Percentiles rank a stretch among this genome's conserved stretches.
Conservation (phyloP, 1,139 yeast species). For the Trichomonascaceae sp. region DNA sequence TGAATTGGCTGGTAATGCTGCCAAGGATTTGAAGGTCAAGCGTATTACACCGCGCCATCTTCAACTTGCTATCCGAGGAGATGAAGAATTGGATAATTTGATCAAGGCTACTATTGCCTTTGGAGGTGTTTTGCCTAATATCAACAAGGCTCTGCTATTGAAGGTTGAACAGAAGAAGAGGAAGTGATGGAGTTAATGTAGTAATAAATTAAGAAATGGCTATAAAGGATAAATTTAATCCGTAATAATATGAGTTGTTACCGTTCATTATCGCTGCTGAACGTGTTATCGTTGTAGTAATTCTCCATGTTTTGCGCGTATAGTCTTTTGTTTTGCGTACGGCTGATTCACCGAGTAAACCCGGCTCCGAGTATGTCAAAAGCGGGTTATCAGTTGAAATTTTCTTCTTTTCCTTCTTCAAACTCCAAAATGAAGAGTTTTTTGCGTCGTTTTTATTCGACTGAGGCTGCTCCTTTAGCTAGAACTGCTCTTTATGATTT, state of each 20-base stretch:
- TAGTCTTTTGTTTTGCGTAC: neutral
- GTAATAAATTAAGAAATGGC: neutral
- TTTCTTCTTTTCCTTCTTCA: neutral
- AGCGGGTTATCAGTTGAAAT: neutral
- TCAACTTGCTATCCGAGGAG: slow-evolving; percentile 98
- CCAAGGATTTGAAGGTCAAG: slow-evolving; percentile 95
- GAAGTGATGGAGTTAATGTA: slow-evolving; percentile 23
- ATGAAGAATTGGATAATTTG: slow-evolving; percentile 94
- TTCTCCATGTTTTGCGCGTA: no score
- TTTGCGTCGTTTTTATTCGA: slow-evolving; percentile 16
- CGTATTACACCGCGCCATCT: slow-evolving; percentile 98
- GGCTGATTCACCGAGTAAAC: neutral
- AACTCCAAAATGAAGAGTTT: neutral
- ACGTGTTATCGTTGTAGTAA: no score
- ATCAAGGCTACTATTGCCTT: slow-evolving; percentile 97
- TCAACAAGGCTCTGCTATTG: slow-evolving; percentile 85
- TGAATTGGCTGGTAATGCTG: slow-evolving; percentile 98
- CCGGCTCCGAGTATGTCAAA: neutral
- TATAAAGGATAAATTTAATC: no score
- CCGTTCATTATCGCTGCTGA: no score
- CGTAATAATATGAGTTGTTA: no score
- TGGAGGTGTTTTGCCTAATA: slow-evolving; percentile 99
- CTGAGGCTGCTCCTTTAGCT: slow-evolving; percentile 25
- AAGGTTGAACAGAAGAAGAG: slow-evolving; percentile 85
- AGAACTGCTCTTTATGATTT: slow-evolving; percentile 81